phyloP scores from a whole-genome alignment of 1,139 yeast species.

The Scheffersomyces segobiensis region DNA sequence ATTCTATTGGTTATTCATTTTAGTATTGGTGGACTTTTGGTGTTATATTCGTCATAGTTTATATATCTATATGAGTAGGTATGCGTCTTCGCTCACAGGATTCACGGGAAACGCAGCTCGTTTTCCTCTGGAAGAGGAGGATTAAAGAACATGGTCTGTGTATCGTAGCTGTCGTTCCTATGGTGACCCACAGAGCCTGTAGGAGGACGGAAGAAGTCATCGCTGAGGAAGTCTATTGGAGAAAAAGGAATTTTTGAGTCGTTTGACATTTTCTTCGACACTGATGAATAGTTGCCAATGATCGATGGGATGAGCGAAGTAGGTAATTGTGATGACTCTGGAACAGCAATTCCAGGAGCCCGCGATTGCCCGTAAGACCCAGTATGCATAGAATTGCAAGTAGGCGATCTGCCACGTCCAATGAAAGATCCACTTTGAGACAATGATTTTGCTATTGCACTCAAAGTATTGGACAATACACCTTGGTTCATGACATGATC shows the following conservation, averaged over 20 bases:
- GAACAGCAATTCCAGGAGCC: background rate
- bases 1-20: background rate
- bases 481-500: slow-evolving; percentile 3
- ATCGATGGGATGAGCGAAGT: slow-evolving; percentile 46
- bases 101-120: background rate
- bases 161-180: background rate
- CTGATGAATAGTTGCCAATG: slow-evolving; percentile 41
- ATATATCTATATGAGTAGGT: background rate
- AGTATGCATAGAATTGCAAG: slow-evolving; percentile 5
- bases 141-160: background rate
- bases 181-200: background rate
- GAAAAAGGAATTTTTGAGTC: slow-evolving; percentile 42
- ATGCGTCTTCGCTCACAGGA: background rate
- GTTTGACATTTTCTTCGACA: slow-evolving; percentile 36
- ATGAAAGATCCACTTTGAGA: slow-evolving; percentile 9
- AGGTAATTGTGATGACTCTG: slow-evolving; percentile 19
- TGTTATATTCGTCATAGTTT: background rate
- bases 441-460: slow-evolving; percentile 21
- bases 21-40: background rate
- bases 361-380: background rate
- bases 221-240: slow-evolving; percentile 44
- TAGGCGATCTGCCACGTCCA: background rate
- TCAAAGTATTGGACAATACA: slow-evolving; percentile 16
- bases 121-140: background rate
- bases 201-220: slow-evolving; percentile 20